A percentile compares a stretch with the other conserved stretches of the same genome.
Evolutionary conservation across 169 alveolate genomes (phyloP).

Genomic region (Pseudocohnilembus persalinus): DNA sequence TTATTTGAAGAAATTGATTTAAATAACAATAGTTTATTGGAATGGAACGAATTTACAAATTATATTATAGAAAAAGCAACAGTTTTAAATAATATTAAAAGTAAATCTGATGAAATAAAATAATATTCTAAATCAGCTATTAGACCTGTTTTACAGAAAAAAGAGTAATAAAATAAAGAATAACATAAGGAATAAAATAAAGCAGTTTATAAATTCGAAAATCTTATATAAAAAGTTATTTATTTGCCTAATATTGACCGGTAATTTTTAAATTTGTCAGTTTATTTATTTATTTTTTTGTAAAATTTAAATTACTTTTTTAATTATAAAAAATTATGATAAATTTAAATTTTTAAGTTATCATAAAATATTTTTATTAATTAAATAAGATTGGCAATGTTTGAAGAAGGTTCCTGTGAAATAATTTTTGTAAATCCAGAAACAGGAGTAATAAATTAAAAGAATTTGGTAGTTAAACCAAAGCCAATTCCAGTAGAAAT

Average conservation of each 20-base stretch:
- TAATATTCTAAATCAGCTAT: conserved; percentile 33
- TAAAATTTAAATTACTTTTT: no score
- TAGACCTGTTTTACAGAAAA: conserved; percentile 12
- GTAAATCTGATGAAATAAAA: conserved; percentile 45
- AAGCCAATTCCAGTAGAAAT: conserved; percentile 25
- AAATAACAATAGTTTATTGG: conserved; percentile 77
- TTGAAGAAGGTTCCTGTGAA: conserved; percentile 48
- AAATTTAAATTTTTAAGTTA: no score
- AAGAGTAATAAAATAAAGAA: no score
- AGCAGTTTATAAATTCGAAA: conserved; percentile 17
- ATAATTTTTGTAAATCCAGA: conserved; percentile 44
- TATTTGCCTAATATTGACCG: conserved; percentile 43
- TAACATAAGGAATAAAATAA: not conserved
- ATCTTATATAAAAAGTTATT: conserved; percentile 30
- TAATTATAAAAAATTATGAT: no score
- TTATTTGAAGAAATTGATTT: conserved; percentile 82
- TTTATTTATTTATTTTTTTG: no score
- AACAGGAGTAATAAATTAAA: conserved; percentile 25
- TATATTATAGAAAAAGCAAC: conserved; percentile 76
- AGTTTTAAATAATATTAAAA: conserved; percentile 47
- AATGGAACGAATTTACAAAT: conserved; percentile 83
- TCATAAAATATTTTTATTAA: no score
- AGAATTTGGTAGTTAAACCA: conserved; percentile 36
- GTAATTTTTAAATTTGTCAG: no score
- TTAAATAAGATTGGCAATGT: conserved; percentile 41